Conservation (phyloP, 495 filamentous ascomycete genomes). For the Daldinia bambusicola region DNA sequence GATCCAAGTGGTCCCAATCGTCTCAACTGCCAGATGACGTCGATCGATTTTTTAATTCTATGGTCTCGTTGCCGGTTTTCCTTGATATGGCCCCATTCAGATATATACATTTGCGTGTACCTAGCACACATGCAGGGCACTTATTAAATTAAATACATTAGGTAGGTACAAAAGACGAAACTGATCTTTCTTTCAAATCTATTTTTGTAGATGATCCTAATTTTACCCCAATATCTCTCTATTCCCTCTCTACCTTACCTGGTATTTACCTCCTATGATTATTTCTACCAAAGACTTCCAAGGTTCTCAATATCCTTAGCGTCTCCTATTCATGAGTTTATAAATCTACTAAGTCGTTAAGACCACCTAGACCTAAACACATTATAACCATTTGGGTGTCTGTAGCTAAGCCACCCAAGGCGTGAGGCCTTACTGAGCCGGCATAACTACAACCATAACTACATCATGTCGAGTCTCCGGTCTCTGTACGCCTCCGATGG, state of each 20-base stretch:
- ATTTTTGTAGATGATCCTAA: not conserved
- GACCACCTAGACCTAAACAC: not conserved
- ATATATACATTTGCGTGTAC: not conserved
- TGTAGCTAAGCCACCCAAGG: not conserved
- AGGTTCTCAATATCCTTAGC: not conserved
- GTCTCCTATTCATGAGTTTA: not conserved
- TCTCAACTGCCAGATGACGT: slow-evolving; percentile 38
- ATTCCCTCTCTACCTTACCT: no score
- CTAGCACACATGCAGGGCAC: not conserved
- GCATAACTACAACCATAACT: not conserved
- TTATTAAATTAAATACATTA: not conserved
- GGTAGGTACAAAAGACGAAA: not conserved
- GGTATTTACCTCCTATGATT: no score
- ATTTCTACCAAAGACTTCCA: not conserved
- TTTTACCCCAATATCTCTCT: not conserved
- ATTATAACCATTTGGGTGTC: not conserved
- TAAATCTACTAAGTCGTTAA: not conserved
- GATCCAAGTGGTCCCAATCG: slow-evolving; percentile 30
- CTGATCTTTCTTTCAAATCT: no score
- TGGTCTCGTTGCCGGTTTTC: slow-evolving; percentile 25
- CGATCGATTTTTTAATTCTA: slow-evolving; percentile 23
- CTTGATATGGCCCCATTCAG: slow-evolving; percentile 26
- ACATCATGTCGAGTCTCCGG: slow-evolving; percentile 51
- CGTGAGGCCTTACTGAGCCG: not conserved
- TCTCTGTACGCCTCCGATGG: slow-evolving; percentile 48